Conservation (phyloP, 2,329 filamentous ascomycete species). For the Huntiella abstrusa region DNA sequence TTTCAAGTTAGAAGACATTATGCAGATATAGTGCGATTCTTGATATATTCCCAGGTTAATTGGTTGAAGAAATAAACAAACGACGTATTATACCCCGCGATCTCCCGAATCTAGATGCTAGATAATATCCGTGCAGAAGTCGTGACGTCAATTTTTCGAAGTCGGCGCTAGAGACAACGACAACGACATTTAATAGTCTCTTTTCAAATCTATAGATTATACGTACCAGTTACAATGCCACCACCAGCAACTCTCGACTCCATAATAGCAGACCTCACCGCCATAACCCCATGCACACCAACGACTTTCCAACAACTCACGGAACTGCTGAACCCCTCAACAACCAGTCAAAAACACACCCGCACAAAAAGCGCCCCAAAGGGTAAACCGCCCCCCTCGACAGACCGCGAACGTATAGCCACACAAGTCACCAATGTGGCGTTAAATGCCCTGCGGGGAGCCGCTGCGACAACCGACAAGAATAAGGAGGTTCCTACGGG, state of each 20-base stretch:
- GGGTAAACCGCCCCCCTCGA: slow-evolving; percentile 18
- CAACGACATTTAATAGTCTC: neutral
- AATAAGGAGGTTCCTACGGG: neutral
- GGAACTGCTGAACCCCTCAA: slow-evolving; percentile 6
- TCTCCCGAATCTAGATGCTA: neutral
- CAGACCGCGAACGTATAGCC: slow-evolving; percentile 47
- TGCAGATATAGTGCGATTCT: no score
- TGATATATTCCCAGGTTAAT: no score
- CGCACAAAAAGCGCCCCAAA: slow-evolving; percentile 14
- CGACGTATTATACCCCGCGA: neutral
- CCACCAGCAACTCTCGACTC: slow-evolving; percentile 5
- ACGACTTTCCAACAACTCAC: slow-evolving; percentile 9
- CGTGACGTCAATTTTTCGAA: neutral
- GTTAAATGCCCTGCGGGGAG: slow-evolving; percentile 50
- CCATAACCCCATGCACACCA: slow-evolving; percentile 7
- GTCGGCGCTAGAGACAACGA: neutral
- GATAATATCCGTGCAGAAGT: neutral
- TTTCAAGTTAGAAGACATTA: no score
- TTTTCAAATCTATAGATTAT: neutral
- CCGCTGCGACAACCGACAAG: slow-evolving; percentile 15
- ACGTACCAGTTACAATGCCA: neutral
- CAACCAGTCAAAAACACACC: slow-evolving; percentile 2
- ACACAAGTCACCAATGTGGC: slow-evolving; percentile 55
- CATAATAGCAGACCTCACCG: slow-evolving; percentile 7
- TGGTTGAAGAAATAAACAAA: no score